phyloP scores from a whole-genome alignment of 306 rosid species.

The Inga laurina region DNA sequence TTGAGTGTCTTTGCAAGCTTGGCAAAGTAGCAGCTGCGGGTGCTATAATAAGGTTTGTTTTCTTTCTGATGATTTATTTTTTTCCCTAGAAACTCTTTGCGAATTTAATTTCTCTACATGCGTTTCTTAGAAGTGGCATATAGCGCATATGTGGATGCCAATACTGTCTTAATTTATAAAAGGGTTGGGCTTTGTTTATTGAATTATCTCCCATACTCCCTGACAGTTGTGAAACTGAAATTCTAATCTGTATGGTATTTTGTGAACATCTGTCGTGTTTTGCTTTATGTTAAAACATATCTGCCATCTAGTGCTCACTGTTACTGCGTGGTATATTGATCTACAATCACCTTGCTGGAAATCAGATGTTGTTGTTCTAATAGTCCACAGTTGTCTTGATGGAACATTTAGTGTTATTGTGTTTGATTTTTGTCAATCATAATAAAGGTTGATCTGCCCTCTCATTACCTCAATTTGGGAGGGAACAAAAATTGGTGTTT shows the following conservation, averaged over 20 bases:
- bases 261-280: conserved; percentile 11
- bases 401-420: neutral
- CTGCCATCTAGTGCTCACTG: neutral
- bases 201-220: neutral
- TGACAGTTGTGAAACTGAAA: conserved; percentile 11
- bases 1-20: conserved; percentile 96
- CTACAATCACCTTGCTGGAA: conserved; percentile 16
- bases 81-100: conserved; percentile 21
- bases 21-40: conserved; percentile 99
- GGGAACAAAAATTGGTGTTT: neutral
- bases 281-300: conserved; percentile 7
- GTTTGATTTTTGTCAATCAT: neutral
- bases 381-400: conserved; percentile 1
- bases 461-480: neutral
- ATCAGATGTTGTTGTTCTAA: conserved; percentile 4
- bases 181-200: conserved; percentile 6
- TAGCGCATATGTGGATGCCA: neutral
- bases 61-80: conserved; percentile 31
- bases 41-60: conserved; percentile 89
- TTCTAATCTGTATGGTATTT: conserved; percentile 2
- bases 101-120: conserved; percentile 6
- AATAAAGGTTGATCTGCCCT: neutral
- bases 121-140: neutral
- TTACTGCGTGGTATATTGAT: neutral
- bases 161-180: conserved; percentile 8